Conservation (phyloP, 805 yeast genomes). For the Ogataea philodendri region DNA sequence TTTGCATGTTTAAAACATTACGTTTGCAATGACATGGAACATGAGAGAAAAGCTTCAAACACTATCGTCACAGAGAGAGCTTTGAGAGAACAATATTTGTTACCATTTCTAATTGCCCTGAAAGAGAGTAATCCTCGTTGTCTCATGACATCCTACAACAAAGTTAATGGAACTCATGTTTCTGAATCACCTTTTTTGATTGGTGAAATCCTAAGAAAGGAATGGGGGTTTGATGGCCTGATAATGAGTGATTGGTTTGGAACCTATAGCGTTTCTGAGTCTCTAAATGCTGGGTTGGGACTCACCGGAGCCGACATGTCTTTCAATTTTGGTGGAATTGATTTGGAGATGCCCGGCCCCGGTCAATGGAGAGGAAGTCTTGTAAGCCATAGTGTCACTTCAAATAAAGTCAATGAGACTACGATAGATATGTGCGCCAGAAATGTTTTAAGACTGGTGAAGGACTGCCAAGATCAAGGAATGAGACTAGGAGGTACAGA, state of each 20-base stretch:
- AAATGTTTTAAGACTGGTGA: constrained; percentile 47
- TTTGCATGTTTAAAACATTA: constrained; percentile 62
- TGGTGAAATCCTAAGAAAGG: constrained; percentile 48
- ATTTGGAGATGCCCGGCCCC: constrained; percentile 69
- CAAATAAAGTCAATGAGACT: constrained; percentile 41
- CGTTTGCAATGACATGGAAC: constrained; percentile 63
- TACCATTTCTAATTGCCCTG: constrained; percentile 62
- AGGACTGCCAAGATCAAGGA: constrained; percentile 40
- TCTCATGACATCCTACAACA: constrained; percentile 64
- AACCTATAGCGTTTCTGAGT: constrained; percentile 45
- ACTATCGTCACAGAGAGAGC: constrained; percentile 58
- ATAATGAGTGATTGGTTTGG: constrained; percentile 70
- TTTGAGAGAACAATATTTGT: constrained; percentile 60
- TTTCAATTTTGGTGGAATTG: no score
- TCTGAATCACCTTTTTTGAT: constrained; percentile 46
- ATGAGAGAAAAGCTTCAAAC: constrained; percentile 49
- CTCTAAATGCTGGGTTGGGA: constrained; percentile 55
- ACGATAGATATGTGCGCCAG: constrained; percentile 49
- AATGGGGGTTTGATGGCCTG: constrained; percentile 59
- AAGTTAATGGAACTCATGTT: constrained; percentile 59
- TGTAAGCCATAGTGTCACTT: constrained; percentile 41
- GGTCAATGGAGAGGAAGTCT: constrained; percentile 42
- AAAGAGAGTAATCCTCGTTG: constrained; percentile 51
- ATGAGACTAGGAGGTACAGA: constrained; percentile 43
- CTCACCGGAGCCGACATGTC: no score